These are phyloP conservation scores for Cladosporium sp. DNA, from an alignment of 2,329 filamentous ascomycete species.

Conservation along the genomic window DNA sequence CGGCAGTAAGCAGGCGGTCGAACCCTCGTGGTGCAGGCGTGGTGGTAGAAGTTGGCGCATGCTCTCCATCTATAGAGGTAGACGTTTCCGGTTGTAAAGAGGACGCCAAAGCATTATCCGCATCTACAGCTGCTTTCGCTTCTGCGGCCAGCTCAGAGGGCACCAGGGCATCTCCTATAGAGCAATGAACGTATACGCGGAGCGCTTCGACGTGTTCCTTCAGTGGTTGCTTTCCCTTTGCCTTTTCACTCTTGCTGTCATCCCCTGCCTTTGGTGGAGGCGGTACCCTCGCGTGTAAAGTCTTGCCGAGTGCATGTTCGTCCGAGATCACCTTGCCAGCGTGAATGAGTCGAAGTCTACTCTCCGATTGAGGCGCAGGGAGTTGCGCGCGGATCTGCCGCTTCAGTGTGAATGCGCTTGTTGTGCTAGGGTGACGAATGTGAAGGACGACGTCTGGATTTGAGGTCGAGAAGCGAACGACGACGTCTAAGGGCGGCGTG, in stretches of 20 bases:
- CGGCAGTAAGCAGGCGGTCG: constrained; percentile 74
- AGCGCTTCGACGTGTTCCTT: constrained; percentile 38
- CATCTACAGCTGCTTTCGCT: constrained; percentile 40
- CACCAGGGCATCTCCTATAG: constrained; percentile 71
- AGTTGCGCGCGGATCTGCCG: constrained; percentile 73
- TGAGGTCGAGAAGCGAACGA: constrained; percentile 84
- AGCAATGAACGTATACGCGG: constrained; percentile 88
- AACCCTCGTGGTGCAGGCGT: constrained; percentile 70
- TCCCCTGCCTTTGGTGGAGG: constrained; percentile 41
- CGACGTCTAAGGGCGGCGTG: constrained; percentile 57
- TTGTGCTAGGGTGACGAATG: constrained; percentile 62
- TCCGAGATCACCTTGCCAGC: constrained; percentile 83
- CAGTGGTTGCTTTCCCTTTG: constrained; percentile 65
- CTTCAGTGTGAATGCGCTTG: constrained; percentile 75
- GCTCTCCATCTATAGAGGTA: background rate
- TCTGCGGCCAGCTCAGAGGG: constrained; percentile 67
- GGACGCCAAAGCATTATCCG: constrained; percentile 34
- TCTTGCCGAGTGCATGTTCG: constrained; percentile 60
- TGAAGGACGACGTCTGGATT: constrained; percentile 79
- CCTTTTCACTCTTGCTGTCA: constrained; percentile 30
- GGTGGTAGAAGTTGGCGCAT: constrained; percentile 36
- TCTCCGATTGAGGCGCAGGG: constrained; percentile 55
- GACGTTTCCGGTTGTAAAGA: background rate
- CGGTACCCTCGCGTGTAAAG: constrained; percentile 60
- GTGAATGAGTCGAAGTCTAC: constrained; percentile 83